phyloP scores from a whole-genome alignment of 768 basidiomycete genomes.

The Rhizopogon rudus region DNA sequence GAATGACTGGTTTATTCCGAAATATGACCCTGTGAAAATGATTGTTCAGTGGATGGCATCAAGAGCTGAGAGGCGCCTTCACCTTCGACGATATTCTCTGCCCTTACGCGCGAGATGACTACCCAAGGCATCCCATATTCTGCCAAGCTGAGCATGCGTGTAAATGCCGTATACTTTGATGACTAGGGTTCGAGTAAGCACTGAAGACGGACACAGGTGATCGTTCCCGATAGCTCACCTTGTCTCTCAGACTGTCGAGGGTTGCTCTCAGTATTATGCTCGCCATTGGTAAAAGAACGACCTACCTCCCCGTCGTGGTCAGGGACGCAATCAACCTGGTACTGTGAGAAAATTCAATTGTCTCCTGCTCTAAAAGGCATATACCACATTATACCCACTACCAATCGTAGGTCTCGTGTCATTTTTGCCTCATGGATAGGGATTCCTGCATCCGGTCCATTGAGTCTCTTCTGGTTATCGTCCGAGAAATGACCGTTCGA shows the following conservation, averaged over 20 bases:
- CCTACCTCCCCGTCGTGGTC: slow-evolving; percentile 31
- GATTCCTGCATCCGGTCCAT: slow-evolving; percentile 30
- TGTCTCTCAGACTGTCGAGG: slow-evolving; percentile 31
- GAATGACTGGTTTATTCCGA: slow-evolving; percentile 29
- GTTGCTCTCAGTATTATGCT: background rate
- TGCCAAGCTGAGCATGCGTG: slow-evolving; percentile 42
- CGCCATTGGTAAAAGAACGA: background rate
- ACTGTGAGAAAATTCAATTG: slow-evolving; percentile 24
- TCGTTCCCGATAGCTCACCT: slow-evolving; percentile 19
- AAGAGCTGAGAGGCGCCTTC: background rate
- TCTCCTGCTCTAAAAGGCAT: background rate
- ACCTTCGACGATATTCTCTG: slow-evolving; percentile 52
- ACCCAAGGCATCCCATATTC: slow-evolving; percentile 43
- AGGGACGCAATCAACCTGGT: slow-evolving; percentile 43
- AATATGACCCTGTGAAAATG: slow-evolving; percentile 37
- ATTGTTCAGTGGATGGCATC: background rate
- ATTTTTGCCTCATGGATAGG: no score
- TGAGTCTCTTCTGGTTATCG: slow-evolving; percentile 62
- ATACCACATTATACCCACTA: slow-evolving; percentile 31
- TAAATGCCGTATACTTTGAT: slow-evolving; percentile 48
- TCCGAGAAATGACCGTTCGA: slow-evolving; percentile 66
- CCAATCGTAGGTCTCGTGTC: slow-evolving; percentile 37
- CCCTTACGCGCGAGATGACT: slow-evolving; percentile 38
- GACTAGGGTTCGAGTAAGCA: slow-evolving; percentile 20
- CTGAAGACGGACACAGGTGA: background rate